Percentiles rank a stretch among this genome's conserved stretches.
Conservation (phyloP, 2,329 filamentous ascomycete genomes). For the Penicillium brevicompactum region DNA sequence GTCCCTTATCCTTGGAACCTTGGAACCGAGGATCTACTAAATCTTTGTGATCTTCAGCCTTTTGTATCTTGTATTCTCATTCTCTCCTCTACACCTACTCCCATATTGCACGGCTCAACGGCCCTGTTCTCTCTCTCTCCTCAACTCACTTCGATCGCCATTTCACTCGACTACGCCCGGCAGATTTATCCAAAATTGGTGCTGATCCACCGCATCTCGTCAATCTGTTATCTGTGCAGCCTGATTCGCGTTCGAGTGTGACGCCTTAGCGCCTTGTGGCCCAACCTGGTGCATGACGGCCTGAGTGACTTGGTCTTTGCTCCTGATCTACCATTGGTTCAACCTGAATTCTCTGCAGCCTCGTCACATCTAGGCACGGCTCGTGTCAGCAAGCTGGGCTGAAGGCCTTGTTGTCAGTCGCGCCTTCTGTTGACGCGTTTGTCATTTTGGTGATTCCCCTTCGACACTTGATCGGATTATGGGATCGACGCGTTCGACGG, state of each 20-base stretch:
- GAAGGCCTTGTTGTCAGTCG: slow-evolving; percentile 11
- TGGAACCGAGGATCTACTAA: background rate
- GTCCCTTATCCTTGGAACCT: background rate
- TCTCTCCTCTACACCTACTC: background rate
- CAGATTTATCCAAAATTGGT: background rate
- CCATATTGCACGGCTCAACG: background rate
- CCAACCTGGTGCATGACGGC: slow-evolving; percentile 28
- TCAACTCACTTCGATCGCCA: background rate
- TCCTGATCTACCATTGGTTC: slow-evolving; percentile 17
- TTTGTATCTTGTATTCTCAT: slow-evolving; percentile 4
- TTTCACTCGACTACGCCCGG: background rate
- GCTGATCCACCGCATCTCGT: background rate
- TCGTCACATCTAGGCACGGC: slow-evolving; percentile 12
- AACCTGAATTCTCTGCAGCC: slow-evolving; percentile 18
- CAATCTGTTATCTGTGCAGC: slow-evolving; percentile 5
- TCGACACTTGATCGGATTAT: slow-evolving; percentile 28
- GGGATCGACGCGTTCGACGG: slow-evolving; percentile 46
- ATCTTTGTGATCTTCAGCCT: background rate
- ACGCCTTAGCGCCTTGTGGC: slow-evolving; percentile 31
- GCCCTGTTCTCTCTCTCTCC: background rate
- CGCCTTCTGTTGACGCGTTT: slow-evolving; percentile 29
- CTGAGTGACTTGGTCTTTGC: slow-evolving; percentile 21
- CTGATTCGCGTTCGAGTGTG: slow-evolving; percentile 22
- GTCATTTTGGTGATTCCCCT: slow-evolving; percentile 14
- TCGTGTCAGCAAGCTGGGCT: slow-evolving; percentile 13